phyloP scores from a whole-genome alignment of 2,329 filamentous ascomycete genomes.

The Colletotrichum brevisporum region DNA sequence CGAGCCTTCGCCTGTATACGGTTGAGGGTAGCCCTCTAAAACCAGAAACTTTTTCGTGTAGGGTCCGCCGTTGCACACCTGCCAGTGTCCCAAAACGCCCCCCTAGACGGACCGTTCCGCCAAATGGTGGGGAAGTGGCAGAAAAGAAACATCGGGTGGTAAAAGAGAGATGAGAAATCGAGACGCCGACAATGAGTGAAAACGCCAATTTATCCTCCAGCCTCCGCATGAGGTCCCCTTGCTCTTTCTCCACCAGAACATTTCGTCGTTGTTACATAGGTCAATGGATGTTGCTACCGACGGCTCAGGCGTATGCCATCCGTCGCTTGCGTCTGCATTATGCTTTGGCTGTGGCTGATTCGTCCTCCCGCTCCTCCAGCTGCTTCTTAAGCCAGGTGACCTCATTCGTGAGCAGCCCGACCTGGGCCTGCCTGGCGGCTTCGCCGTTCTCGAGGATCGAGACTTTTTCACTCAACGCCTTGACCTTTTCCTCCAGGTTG shows the following conservation, averaged over 20 bases:
- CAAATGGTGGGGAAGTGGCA: slow-evolving; percentile 17
- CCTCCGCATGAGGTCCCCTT: slow-evolving; percentile 25
- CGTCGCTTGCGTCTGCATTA: slow-evolving; percentile 26
- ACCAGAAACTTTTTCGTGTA: slow-evolving; percentile 37
- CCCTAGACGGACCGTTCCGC: slow-evolving; percentile 25
- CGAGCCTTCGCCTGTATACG: slow-evolving; percentile 1
- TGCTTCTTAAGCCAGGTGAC: slow-evolving; percentile 52
- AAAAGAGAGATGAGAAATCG: slow-evolving; percentile 39
- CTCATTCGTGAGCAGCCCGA: slow-evolving; percentile 52
- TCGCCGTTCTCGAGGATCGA: slow-evolving; percentile 57
- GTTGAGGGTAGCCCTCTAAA: slow-evolving; percentile 18
- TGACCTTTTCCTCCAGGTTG: slow-evolving; percentile 74
- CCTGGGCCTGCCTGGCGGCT: slow-evolving; percentile 53
- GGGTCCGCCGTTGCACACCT: slow-evolving; percentile 32
- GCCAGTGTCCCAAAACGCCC: slow-evolving; percentile 35
- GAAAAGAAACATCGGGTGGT: slow-evolving; percentile 19
- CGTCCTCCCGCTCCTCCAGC: slow-evolving; percentile 44
- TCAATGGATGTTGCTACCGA: slow-evolving; percentile 25
- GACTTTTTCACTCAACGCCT: slow-evolving; percentile 58
- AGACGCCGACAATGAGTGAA: slow-evolving; percentile 40
- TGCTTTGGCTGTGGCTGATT: slow-evolving; percentile 28
- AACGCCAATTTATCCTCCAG: slow-evolving; percentile 40
- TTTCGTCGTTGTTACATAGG: slow-evolving; percentile 42
- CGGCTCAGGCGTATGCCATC: slow-evolving; percentile 20
- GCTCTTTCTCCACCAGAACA: slow-evolving; percentile 24